Evolutionary conservation across 2,329 filamentous ascomycete species (phyloP).

Genomic region (Delphinella strobiligena): DNA sequence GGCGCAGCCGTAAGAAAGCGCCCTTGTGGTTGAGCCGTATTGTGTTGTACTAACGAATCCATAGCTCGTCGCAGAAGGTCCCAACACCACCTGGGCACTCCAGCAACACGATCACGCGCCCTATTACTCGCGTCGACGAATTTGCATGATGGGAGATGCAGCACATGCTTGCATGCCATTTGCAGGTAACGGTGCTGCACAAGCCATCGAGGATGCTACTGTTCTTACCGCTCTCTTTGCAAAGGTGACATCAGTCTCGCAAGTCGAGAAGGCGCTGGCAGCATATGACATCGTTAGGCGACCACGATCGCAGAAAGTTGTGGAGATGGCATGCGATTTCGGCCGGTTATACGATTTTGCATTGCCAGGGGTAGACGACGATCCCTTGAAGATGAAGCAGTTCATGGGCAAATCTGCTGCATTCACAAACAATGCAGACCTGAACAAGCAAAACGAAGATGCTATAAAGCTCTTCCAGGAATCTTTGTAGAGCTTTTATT

Average conservation of each 20-base stretch:
- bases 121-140: conserved; percentile 17
- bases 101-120: conserved; percentile 23
- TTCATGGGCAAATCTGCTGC: conserved; percentile 19
- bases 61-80: conserved; percentile 16
- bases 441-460: conserved; percentile 18
- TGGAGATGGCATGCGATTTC: conserved; percentile 19
- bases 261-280: conserved; percentile 13
- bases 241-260: conserved; percentile 2
- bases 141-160: conserved; percentile 27
- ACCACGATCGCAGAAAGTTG: conserved; percentile 18
- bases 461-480: conserved; percentile 16
- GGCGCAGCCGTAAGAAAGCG: conserved; percentile 4
- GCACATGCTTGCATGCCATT: conserved; percentile 27
- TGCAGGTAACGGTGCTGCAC: conserved; percentile 24
- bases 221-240: conserved; percentile 22
- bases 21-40: not conserved
- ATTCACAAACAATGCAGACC: conserved; percentile 21
- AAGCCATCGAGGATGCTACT: conserved; percentile 27
- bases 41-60: not conserved
- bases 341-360: conserved; percentile 20
- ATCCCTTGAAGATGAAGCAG: conserved; percentile 18
- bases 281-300: conserved; percentile 18
- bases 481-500: conserved; percentile 2
- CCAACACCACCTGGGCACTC: conserved; percentile 18
- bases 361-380: conserved; percentile 16